Base-by-base conservation (phyloP, 805 yeast species). In the Pichia nanzhaoensis region DNA sequence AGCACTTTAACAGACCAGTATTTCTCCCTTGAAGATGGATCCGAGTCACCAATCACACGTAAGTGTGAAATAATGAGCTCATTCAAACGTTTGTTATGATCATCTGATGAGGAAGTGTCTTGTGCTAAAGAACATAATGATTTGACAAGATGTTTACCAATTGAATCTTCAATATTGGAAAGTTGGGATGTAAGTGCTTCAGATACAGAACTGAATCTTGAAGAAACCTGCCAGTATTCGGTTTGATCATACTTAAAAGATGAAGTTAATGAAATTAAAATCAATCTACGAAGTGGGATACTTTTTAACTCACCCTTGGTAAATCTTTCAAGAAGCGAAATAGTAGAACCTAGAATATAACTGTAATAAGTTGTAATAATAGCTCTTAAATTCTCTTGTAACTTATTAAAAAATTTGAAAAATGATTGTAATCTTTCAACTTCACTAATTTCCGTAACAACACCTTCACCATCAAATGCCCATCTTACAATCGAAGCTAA, bases 161-260 rank as follows among this genome's bases (percentile, higher is more conserved):
- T 77, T 13, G 77, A 64, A 52, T 79, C 82, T 55, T 87, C 95
- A 49, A 87, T 74, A 55, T 73, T 77, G 6, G 66, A 56, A 51
- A 90, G 68, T 68, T 89, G 96, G 20, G 66, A 66, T 47, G 84
- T 67, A 50, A 93, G 71, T 3, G 84, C 74, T 33, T 64, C 71
- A 14, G 82, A 74, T 21, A 89, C 73, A 42, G 78, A 66, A 34
- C 84, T 95, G 60, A 88, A 93, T 60, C 99, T 78, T 21, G 88
- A 77, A 42, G 82, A 83, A 37, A 88, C 79, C 47, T 84, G 82
- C 99, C 99, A 93, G 68, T 86, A 93, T 57, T 93, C 99, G 55
- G 85, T 95, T 58, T 82, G 86, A 59, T 91, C 97, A 58, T 80
- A 83, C 57, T 82, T 85, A 70, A 93, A 89, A 1, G 96, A 84